phyloP scores from a whole-genome alignment of 2,329 filamentous ascomycete genomes.

The Pseudocercospora ulei region DNA sequence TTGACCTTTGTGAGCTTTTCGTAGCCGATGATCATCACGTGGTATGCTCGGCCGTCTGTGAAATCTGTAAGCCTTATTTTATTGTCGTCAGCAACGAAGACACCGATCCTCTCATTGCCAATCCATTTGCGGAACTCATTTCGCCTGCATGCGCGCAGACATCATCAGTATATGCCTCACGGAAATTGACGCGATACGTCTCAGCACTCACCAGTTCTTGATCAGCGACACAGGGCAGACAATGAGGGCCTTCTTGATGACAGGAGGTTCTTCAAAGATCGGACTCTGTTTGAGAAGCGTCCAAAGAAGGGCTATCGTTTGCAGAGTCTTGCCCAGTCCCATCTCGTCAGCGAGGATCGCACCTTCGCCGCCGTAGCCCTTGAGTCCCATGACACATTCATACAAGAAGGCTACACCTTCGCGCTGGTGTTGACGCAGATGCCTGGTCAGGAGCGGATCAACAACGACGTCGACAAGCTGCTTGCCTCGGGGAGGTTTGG shows the following conservation, averaged over 20 bases:
- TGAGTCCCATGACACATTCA: constrained; percentile 66
- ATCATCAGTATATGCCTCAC: too few relatives aligned
- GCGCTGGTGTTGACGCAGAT: constrained; percentile 58
- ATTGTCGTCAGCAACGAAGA: constrained; percentile 53
- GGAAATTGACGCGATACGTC: too few relatives aligned
- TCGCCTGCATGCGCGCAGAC: too few relatives aligned
- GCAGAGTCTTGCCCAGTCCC: constrained; percentile 64
- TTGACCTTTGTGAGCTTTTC: constrained; percentile 58
- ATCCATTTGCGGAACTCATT: constrained; percentile 67
- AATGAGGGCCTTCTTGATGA: constrained; percentile 61
- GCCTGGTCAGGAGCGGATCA: constrained; percentile 54
- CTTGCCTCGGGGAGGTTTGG: constrained; percentile 49
- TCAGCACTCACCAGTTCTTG: constrained; percentile 66
- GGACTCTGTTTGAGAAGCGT: constrained; percentile 64
- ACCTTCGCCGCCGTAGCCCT: constrained; percentile 55
- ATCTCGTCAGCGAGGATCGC: constrained; percentile 67
- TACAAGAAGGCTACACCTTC: constrained; percentile 63
- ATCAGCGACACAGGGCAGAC: constrained; percentile 64
- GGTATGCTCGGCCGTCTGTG: constrained; percentile 58
- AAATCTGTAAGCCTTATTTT: constrained; percentile 56
- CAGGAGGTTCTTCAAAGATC: constrained; percentile 48
- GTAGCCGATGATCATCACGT: constrained; percentile 64
- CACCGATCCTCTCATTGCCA: constrained; percentile 58
- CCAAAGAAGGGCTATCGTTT: constrained; percentile 63
- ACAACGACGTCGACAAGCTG: constrained; percentile 63